Evolutionary conservation across 148 eudicot genomes (phyloP).

Genomic region (Vaccinium myrtillus): DNA sequence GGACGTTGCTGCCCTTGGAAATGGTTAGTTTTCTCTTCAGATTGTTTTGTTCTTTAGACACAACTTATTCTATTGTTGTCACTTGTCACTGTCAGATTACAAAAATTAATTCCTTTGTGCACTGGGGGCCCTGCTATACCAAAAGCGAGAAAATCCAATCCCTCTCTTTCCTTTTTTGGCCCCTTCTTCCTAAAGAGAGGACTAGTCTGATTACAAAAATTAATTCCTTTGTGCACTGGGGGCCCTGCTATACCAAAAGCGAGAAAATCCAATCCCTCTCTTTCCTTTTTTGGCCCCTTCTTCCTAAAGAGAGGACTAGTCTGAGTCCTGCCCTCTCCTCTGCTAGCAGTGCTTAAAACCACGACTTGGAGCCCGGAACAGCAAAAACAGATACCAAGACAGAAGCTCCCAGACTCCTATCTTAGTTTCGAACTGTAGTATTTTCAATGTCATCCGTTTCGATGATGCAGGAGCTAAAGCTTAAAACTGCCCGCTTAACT

Average conservation of each 20-base stretch:
- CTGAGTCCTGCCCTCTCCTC: not conserved
- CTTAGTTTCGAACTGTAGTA: too few species aligned
- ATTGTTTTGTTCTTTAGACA: not conserved
- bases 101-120: not conserved
- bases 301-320: not conserved
- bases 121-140: not conserved
- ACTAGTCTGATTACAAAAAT: not conserved
- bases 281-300: not conserved
- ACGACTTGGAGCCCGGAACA: too few species aligned
- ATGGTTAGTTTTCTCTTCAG: constrained; percentile 51
- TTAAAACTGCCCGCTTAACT: not conserved
- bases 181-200: not conserved
- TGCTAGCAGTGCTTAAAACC: too few species aligned
- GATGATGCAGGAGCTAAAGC: not conserved
- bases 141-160: not conserved
- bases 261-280: not conserved
- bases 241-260: not conserved
- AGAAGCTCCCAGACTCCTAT: too few species aligned
- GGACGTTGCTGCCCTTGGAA: constrained; percentile 87
- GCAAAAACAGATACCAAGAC: too few species aligned
- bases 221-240: not conserved
- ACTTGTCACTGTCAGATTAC: constrained; percentile 24
- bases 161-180: not conserved
- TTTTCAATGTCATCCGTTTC: too few species aligned
- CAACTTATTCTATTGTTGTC: constrained; percentile 31